Evolutionary conservation across 257 asterid genomes (phyloP).

Genomic region (Solanum chmielewskii): DNA sequence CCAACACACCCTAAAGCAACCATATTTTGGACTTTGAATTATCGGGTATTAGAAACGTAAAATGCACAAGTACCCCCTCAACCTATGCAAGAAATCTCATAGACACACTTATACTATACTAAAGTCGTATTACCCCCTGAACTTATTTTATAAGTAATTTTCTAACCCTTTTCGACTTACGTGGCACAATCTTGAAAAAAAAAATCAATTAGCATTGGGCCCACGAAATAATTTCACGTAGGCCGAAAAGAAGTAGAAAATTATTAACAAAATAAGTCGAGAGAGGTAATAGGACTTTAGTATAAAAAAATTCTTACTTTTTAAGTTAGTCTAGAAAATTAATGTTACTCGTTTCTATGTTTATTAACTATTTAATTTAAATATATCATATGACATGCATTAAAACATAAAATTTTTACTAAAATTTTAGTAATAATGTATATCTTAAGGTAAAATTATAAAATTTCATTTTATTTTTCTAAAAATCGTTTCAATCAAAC

Average conservation of each 20-base stretch:
- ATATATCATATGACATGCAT: neutral
- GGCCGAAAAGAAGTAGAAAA: no score
- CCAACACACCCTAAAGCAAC: neutral
- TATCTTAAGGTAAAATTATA: neutral
- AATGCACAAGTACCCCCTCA: no score
- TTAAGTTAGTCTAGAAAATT: neutral
- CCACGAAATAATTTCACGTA: no score
- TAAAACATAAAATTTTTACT: neutral
- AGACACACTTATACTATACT: no score
- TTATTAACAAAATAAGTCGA: no score
- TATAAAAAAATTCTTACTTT: neutral
- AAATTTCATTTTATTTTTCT: neutral
- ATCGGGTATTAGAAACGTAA: neutral
- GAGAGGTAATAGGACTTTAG: no score
- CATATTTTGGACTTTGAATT: neutral
- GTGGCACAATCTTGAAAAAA: no score
- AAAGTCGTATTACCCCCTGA: no score
- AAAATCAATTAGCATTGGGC: no score
- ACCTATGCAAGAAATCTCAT: no score
- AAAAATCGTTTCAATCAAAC: neutral
- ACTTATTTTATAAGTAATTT: no score
- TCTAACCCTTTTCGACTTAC: no score
- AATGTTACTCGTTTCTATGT: neutral
- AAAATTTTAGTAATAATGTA: neutral
- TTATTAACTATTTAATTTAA: neutral